Percentiles rank a stretch among this genome's conserved stretches.
These are phyloP conservation scores for Phytopythium ostracodes DNA, from an alignment of 352 stramenopile species.

Conservation along the genomic window DNA sequence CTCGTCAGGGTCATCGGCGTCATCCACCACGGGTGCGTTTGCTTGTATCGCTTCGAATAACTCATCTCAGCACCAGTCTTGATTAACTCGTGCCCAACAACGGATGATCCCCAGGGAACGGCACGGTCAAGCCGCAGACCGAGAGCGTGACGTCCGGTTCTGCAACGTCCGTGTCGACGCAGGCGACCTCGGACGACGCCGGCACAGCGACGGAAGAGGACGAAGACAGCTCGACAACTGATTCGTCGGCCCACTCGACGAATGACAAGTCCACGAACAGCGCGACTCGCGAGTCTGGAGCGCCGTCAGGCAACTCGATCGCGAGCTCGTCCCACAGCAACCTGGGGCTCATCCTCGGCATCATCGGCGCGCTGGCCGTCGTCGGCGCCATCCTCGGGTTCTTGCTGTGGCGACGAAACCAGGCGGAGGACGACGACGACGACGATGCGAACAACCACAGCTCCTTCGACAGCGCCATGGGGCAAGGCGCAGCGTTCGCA, in stretches of 20 bases:
- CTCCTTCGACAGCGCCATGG: conserved; percentile 10
- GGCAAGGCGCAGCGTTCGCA: conserved; percentile 1
- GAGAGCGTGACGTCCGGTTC: not conserved
- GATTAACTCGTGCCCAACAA: not conserved
- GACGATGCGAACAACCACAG: conserved; percentile 23
- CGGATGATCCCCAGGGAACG: not conserved
- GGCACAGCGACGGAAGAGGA: not conserved
- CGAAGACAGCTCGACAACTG: conserved; percentile 9
- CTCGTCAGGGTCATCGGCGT: not conserved
- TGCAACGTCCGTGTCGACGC: not conserved
- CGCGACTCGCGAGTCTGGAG: conserved; percentile 9
- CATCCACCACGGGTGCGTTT: not conserved
- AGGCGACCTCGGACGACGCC: not conserved
- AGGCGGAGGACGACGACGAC: conserved; percentile 55
- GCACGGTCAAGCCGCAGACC: conserved; percentile 7
- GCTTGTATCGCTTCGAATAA: too few species aligned
- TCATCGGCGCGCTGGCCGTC: conserved; percentile 34
- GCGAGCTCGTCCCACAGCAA: conserved; percentile 26
- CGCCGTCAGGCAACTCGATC: conserved; percentile 15
- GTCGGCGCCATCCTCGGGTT: conserved; percentile 56
- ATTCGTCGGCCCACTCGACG: conserved; percentile 12
- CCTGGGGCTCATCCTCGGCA: conserved; percentile 46
- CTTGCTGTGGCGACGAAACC: conserved; percentile 50
- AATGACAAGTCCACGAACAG: conserved; percentile 11
- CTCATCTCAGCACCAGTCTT: too few species aligned